phyloP scores from a whole-genome alignment of 2,329 filamentous ascomycete genomes.

The Amauroascus verrucosus region DNA sequence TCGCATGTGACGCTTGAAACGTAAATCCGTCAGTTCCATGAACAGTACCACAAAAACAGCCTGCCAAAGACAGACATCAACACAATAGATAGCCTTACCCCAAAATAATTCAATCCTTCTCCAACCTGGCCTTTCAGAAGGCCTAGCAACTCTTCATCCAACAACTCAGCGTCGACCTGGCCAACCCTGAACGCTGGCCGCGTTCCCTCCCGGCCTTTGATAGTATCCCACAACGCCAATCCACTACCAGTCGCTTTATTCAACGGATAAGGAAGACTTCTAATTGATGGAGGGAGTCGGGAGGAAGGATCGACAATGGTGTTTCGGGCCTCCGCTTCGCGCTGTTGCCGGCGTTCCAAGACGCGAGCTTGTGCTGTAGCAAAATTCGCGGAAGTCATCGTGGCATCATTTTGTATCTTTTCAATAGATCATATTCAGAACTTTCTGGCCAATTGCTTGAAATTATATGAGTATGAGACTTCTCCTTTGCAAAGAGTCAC shows the following conservation, averaged over 20 bases:
- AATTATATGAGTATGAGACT: no score
- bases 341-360: slow-evolving; percentile 64
- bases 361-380: slow-evolving; percentile 82
- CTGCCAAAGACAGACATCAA: no score
- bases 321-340: slow-evolving; percentile 56
- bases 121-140: slow-evolving; percentile 76
- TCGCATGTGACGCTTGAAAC: slow-evolving; percentile 49
- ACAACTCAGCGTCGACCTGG: slow-evolving; percentile 87
- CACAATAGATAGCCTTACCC: slow-evolving; percentile 38
- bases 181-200: slow-evolving; percentile 83
- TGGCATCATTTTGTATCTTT: slow-evolving; percentile 13
- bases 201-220: slow-evolving; percentile 66
- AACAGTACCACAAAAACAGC: neutral
- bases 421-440: no score
- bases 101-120: slow-evolving; percentile 79
- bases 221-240: slow-evolving; percentile 54
- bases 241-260: slow-evolving; percentile 40
- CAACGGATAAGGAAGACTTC: slow-evolving; percentile 53
- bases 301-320: slow-evolving; percentile 41
- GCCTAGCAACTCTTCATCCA: slow-evolving; percentile 86
- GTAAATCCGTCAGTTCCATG: slow-evolving; percentile 8
- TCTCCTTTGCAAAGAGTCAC: no score
- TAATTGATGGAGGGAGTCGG: slow-evolving; percentile 44
- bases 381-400: slow-evolving; percentile 58
- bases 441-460: no score